Conservation (phyloP, 441 rosid genomes). For the Jatropha multifida region DNA sequence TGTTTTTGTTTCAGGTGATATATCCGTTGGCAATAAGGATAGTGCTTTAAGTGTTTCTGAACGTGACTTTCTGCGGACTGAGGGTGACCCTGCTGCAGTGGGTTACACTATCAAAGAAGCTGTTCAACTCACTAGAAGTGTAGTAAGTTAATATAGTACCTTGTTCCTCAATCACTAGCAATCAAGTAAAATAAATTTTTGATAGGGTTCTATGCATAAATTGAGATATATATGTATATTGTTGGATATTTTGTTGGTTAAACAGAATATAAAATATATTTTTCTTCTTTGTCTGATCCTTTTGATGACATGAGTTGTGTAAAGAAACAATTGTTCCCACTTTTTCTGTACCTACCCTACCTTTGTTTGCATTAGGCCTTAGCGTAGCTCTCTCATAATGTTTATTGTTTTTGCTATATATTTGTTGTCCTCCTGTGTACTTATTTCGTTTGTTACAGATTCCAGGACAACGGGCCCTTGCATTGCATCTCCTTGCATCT, state of each 20-base stretch:
- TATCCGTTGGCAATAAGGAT: constrained; percentile 27
- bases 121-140: constrained; percentile 77
- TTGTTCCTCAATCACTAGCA: constrained; percentile 7
- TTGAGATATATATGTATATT: not conserved
- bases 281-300: not conserved
- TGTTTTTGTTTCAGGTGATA: constrained; percentile 43
- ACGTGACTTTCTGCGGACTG: constrained; percentile 84
- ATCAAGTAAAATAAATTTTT: not conserved
- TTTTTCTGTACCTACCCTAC: not conserved
- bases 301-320: not conserved
- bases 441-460: constrained; percentile 51
- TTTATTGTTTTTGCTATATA: not conserved
- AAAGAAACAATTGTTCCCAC: not conserved
- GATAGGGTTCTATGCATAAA: not conserved
- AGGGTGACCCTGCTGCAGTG: constrained; percentile 89
- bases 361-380: not conserved
- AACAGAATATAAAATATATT: not conserved
- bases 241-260: not conserved
- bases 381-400: not conserved
- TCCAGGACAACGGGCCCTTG: constrained; percentile 84
- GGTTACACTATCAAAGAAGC: constrained; percentile 96
- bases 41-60: constrained; percentile 49
- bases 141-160: constrained; percentile 43
- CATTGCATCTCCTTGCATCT: constrained; percentile 71
- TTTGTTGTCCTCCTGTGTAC: constrained; percentile 3